Base-by-base conservation (phyloP, 441 rosid species). In the Syzygium syzygioides region DNA sequence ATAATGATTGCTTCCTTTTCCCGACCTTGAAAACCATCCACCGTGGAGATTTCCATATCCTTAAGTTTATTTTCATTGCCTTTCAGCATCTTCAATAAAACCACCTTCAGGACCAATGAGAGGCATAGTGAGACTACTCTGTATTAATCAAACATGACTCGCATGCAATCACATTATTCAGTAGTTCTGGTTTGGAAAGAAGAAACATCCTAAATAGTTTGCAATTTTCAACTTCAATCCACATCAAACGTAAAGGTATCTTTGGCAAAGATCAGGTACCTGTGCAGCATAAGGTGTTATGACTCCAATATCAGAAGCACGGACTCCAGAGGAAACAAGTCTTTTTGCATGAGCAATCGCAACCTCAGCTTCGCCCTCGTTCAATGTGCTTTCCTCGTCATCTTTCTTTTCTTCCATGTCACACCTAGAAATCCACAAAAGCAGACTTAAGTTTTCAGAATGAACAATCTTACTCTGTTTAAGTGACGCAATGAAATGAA, bases 381-480 rank as follows among this genome's bases (percentile, higher is more conserved):
- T 98, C 91, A 96, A 55, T 7, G 98, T 96, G 93, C 99, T 97
- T 80, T 97, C 99, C 93, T 98, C 99, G 90, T 98, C 99, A 90
- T 97, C 99, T 94, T 98, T 96, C 95, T 96, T 96, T 94, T 96
- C 99, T 89, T 98, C 99, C 99, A 97, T 98, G 90, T 98, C 99
- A 90, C 99, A 97, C 88, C 97, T 96, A 91, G 87, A 92, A 91
- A 85, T 90, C 45, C 89, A 83, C 86, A 91, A 52, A 19, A 66
- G 30, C 32, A 54, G 14, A 53, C 3, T n/a, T 26, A 34, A 56
- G 23, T 55, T 55, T 50, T 68, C 50, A 52, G 7, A 85, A 52
- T 52, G 41, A 59, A 45, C 15, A 30, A 41, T 41, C n/a, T 41
- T 12, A 41, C 83, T 76, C 17, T 4, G 83, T 52, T 23, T 48